Evolutionary conservation across 768 basidiomycete genomes (phyloP).

Genomic region (Lactarius trivialis): DNA sequence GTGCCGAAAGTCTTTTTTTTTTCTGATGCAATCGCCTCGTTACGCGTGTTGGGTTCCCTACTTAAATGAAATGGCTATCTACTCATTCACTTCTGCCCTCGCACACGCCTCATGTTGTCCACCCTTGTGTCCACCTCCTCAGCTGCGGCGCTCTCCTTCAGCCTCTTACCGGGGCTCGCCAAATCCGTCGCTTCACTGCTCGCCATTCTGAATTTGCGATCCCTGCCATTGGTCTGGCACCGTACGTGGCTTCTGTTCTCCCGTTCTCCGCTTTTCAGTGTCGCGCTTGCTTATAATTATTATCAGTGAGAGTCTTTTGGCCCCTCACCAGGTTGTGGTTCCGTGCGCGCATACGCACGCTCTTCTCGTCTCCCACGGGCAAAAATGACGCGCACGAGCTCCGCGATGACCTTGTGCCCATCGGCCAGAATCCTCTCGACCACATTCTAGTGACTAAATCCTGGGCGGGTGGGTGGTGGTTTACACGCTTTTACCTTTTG

Average conservation of each 20-base stretch:
- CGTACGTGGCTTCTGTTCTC: conserved; percentile 7
- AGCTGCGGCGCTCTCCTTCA: not conserved
- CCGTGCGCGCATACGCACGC: conserved; percentile 6
- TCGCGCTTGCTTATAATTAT: not conserved
- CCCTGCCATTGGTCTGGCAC: conserved; percentile 23
- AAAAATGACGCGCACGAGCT: conserved; percentile 3
- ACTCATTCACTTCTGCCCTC: not conserved
- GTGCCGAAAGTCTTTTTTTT: not conserved
- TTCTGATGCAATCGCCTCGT: too few species aligned
- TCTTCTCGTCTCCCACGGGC: conserved; percentile 4
- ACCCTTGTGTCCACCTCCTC: not conserved
- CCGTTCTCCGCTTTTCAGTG: not conserved
- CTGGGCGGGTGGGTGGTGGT: conserved; percentile 20
- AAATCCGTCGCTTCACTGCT: conserved; percentile 4
- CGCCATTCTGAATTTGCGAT: conserved; percentile 1
- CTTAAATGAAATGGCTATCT: too few species aligned
- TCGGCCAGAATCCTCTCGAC: conserved; percentile 25
- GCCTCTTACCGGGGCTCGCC: conserved; percentile 12
- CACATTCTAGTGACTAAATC: conserved; percentile 15
- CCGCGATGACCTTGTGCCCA: conserved; percentile 20
- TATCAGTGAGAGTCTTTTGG: conserved; percentile 16
- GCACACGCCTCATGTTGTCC: not conserved
- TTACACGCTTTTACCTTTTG: not conserved
- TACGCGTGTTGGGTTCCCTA: too few species aligned
- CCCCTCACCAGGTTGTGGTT: conserved; percentile 5